These are phyloP conservation scores for Penicillium digitatum DNA, from an alignment of 2,329 filamentous ascomycete genomes.

Conservation along the genomic window DNA sequence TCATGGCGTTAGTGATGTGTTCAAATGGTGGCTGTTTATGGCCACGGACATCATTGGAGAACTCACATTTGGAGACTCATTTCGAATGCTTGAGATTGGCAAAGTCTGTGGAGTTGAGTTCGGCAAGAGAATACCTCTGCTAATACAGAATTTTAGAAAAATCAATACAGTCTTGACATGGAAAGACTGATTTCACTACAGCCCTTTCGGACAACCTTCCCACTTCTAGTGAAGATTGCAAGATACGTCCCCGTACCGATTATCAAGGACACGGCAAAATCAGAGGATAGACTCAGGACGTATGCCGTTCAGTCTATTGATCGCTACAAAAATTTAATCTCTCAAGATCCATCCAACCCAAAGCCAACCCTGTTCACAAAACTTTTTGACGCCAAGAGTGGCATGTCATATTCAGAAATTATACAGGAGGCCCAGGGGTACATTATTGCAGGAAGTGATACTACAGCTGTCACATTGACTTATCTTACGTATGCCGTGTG, in stretches of 20 bases:
- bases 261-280: slow-evolving; percentile 19
- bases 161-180: slow-evolving; percentile 42
- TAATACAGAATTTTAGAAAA: slow-evolving; percentile 33
- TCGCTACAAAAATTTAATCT: slow-evolving; percentile 23
- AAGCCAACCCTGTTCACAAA: slow-evolving; percentile 31
- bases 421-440: slow-evolving; percentile 41
- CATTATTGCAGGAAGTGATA: slow-evolving; percentile 53
- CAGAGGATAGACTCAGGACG: slow-evolving; percentile 16
- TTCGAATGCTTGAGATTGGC: slow-evolving; percentile 50
- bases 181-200: slow-evolving; percentile 18
- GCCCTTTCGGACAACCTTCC: slow-evolving; percentile 26
- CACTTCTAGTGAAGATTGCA: slow-evolving; percentile 20
- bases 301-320: slow-evolving; percentile 27
- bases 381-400: slow-evolving; percentile 23
- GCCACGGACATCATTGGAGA: slow-evolving; percentile 54
- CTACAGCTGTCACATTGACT: slow-evolving; percentile 50
- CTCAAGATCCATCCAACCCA: slow-evolving; percentile 10
- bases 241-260: slow-evolving; percentile 22
- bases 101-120: slow-evolving; percentile 34
- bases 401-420: slow-evolving; percentile 36
- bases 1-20: slow-evolving; percentile 43
- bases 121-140: neutral
- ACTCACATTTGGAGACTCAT: slow-evolving; percentile 55
- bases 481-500: slow-evolving; percentile 36
- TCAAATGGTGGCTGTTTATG: slow-evolving; percentile 55